Evolutionary conservation across 2,329 filamentous ascomycete genomes (phyloP).

Genomic region (Botryotinia calthae): DNA sequence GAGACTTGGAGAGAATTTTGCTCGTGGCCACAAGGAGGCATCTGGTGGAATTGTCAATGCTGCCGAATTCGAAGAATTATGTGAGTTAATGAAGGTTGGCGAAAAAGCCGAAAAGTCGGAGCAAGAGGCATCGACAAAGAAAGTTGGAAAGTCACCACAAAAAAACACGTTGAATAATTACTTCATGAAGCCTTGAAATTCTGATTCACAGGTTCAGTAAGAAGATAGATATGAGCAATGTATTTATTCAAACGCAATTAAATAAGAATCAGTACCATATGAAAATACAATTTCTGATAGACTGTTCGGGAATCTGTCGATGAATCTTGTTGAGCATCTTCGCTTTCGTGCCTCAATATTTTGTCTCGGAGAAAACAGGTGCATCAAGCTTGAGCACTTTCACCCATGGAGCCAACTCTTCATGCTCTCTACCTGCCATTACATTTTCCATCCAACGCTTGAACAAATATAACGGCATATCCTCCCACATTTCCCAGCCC

Average conservation of each 20-base stretch:
- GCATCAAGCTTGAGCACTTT: not conserved
- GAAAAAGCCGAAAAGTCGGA: conserved; percentile 46
- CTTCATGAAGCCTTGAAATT: conserved; percentile 44
- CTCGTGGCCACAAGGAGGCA: conserved; percentile 64
- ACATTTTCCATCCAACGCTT: conserved; percentile 13
- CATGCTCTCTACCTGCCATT: not conserved
- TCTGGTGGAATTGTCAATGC: conserved; percentile 61
- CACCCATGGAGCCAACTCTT: not conserved
- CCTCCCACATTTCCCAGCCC: not conserved
- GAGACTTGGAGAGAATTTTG: conserved; percentile 61
- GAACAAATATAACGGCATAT: not conserved
- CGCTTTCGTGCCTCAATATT: not conserved
- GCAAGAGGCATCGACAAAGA: conserved; percentile 39
- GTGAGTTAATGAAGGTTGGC: conserved; percentile 56
- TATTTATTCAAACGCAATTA: not conserved
- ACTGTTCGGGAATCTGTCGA: not conserved
- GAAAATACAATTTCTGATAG: not conserved
- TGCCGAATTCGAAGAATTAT: conserved; percentile 63
- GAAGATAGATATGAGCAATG: not conserved
- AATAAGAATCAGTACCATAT: not conserved
- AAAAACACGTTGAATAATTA: conserved; percentile 56
- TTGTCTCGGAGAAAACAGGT: not conserved
- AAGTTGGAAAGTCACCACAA: conserved; percentile 43
- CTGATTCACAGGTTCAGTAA: not conserved
- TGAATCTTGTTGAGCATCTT: not conserved